Base-by-base conservation (phyloP, 1,284 basidiomycete genomes). In the Heterobasidion occidentale region DNA sequence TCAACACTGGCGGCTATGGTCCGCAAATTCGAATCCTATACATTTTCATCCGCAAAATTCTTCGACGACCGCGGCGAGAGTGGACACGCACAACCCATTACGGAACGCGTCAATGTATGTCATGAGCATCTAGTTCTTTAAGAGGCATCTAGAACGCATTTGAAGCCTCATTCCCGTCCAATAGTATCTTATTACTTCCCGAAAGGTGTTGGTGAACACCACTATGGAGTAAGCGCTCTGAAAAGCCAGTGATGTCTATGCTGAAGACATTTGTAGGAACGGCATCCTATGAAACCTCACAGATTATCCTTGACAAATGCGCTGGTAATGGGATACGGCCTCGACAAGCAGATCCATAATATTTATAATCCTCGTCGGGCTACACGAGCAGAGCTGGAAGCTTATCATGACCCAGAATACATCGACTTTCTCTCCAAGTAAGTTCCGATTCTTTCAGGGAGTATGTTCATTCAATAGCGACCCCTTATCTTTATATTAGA, bases 231-330 rank as follows among this genome's bases (percentile, higher is more conserved):
- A 74, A 58, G 84, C 72, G 15, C 7, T 36, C 3, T 51, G 35
- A 42, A 52, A 38, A 42, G 12, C 44, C 9, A 15, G 8, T 17
- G 36, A 20, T 17, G 15, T 27, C 36, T 19, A 12, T 50, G 36
- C 5, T 42, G 7, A 45, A 35, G 14, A 14, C 33, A 9, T 19
- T 36, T 55, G n/a, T 68, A 95, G 90, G 94, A 98, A 80, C 81
- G 90, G 49, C 96, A 99, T 76, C 97, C 96, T 2, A 99, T 99
- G 96, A 97, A 98, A 68, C 96, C 96, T 1, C 94, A 98, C 61
- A 82, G 97, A 14, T 74, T 99, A 9, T 95, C 94, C 3, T 72
- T 99, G 52, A 98, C 96, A 7, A 99, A 99, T 65, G 87, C 94
- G 6, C 81, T 99, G 48, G 96, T 99, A 6, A 83, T 97, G 68